These are phyloP conservation scores for Salix brachista DNA, from an alignment of 345 rosid genomes.

Conservation along the genomic window DNA sequence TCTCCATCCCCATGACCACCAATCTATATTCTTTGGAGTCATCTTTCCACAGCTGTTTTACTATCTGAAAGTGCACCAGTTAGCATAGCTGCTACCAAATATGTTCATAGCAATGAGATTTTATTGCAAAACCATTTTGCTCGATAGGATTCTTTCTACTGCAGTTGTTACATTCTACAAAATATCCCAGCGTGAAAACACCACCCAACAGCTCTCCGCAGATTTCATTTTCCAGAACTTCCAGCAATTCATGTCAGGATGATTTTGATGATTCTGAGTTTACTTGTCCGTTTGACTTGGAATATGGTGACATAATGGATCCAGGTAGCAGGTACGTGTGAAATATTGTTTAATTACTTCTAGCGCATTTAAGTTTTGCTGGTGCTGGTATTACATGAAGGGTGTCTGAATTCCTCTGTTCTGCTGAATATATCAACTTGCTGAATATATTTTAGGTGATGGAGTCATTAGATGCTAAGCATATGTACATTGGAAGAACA, in stretches of 20 bases:
- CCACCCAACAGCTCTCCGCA: conserved; percentile 48
- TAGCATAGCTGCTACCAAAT: conserved; percentile 41
- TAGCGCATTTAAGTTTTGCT: background rate
- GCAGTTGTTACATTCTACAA: conserved; percentile 40
- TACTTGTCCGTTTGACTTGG: conserved; percentile 79
- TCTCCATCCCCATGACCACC: conserved; percentile 74
- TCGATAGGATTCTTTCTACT: conserved; percentile 16
- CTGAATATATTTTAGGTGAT: no score
- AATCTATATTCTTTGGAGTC: conserved; percentile 42
- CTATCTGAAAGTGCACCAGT: conserved; percentile 92
- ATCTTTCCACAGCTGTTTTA: conserved; percentile 35
- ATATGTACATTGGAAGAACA: no score
- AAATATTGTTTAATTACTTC: background rate
- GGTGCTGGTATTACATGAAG: background rate
- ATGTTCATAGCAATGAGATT: background rate
- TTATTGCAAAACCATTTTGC: background rate
- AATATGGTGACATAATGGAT: conserved; percentile 56
- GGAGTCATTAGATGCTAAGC: no score
- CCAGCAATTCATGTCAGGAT: conserved; percentile 71
- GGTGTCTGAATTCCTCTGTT: no score
- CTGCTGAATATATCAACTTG: no score
- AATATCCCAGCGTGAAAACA: conserved; percentile 46
- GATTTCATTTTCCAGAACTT: conserved; percentile 64
- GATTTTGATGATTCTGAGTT: conserved; percentile 77
- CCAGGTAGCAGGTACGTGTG: conserved; percentile 60